These are phyloP conservation scores for Candolleomyces eurysporus DNA, from an alignment of 768 basidiomycete species.

Conservation along the genomic window DNA sequence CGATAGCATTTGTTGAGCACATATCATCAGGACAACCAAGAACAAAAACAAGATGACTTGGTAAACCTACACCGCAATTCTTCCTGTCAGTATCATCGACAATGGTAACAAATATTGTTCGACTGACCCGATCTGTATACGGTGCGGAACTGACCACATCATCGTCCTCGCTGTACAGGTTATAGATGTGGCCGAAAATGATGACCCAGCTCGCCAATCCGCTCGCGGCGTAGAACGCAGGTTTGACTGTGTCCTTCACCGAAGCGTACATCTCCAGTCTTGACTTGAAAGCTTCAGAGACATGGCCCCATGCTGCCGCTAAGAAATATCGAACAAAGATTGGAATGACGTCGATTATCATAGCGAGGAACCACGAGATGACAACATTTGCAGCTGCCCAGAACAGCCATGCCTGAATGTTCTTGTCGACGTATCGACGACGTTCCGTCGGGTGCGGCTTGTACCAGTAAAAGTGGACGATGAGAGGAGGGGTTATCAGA, in stretches of 20 bases:
- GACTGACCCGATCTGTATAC: conserved; percentile 56
- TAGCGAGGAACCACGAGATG: conserved; percentile 76
- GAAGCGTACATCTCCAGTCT: conserved; percentile 68
- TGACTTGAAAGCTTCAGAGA: conserved; percentile 66
- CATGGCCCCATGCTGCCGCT: conserved; percentile 68
- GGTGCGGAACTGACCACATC: conserved; percentile 45
- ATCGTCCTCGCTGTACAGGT: conserved; percentile 45
- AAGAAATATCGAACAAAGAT: conserved; percentile 50
- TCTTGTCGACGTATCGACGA: conserved; percentile 60
- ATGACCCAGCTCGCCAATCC: conserved; percentile 75
- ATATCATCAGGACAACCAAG: conserved; percentile 67
- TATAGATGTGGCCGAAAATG: conserved; percentile 65
- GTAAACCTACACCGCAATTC: conserved; percentile 36
- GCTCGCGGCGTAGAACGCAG: conserved; percentile 68
- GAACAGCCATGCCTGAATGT: conserved; percentile 75
- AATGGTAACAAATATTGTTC: not conserved
- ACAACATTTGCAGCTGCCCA: conserved; percentile 79
- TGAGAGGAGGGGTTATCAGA: conserved; percentile 57
- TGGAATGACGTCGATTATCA: conserved; percentile 69
- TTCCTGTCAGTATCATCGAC: not conserved
- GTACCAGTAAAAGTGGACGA: conserved; percentile 73
- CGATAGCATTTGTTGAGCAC: conserved; percentile 63
- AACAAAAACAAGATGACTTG: conserved; percentile 73
- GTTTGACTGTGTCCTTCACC: conserved; percentile 68
- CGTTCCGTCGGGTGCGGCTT: conserved; percentile 53